Percentiles rank a stretch among this genome's conserved stretches.
These are phyloP conservation scores for Xylaria sp. DNA, from an alignment of 2,329 filamentous ascomycete species.

Conservation along the genomic window DNA sequence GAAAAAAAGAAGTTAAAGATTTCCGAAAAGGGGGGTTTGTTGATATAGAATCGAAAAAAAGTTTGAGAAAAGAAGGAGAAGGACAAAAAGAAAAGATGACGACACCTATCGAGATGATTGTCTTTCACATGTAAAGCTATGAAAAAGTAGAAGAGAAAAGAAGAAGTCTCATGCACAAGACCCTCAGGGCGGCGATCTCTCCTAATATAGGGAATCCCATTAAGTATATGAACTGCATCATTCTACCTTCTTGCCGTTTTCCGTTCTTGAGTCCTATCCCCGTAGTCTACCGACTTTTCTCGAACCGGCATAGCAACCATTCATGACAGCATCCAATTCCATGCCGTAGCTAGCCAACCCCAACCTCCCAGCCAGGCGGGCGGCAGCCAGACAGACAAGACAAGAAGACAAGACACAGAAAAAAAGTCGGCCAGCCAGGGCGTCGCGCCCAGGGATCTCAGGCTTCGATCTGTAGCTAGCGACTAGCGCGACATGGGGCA, in stretches of 20 bases:
- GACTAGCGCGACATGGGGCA: conserved; percentile 21
- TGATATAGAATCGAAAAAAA: conserved; percentile 7
- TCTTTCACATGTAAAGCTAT: conserved; percentile 4
- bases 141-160: conserved; percentile 5
- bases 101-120: conserved; percentile 15
- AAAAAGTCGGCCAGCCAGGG: no score
- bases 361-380: no score
- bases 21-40: not conserved
- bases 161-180: conserved; percentile 8
- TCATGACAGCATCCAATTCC: no score
- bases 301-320: no score
- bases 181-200: conserved; percentile 15
- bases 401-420: no score
- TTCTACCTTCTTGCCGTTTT: not conserved
- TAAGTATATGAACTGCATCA: not conserved
- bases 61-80: conserved; percentile 18
- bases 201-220: conserved; percentile 17
- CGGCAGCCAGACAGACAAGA: no score
- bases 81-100: conserved; percentile 13
- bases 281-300: no score
- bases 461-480: conserved; percentile 30
- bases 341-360: no score
- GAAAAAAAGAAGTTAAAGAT: conserved; percentile 11
- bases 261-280: no score
- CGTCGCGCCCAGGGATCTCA: no score